Evolutionary conservation across 2,329 filamentous ascomycete species (phyloP), one percentile per base, ranked within the genome.

Genomic region (Talaromyces sp.): DNA sequence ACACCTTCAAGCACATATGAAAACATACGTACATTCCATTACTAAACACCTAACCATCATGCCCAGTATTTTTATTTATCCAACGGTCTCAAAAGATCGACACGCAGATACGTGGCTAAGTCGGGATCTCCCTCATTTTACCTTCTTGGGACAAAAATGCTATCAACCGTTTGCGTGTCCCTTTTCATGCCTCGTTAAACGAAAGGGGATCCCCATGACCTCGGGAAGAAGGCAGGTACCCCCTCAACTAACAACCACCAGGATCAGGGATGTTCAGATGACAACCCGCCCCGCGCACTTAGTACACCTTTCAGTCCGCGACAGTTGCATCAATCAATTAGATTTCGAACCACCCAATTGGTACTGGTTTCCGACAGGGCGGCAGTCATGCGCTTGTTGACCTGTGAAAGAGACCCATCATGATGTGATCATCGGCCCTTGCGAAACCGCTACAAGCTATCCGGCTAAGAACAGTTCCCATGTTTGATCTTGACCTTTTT

Each of bases 211-310:
- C 10, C 22, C 11, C 19, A 4, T 31, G 15, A 15, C 27, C 49
- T 54, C 3, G 29, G 51, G 8, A 29, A 27, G 51, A 53, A 19
- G n/a, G 49, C 49, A n/a, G 17, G 5, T 25, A 17, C 58, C 40
- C 27, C 15, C 25, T 34, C 17, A 19, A 36, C 43, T 40, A 11
- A 27, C 38, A 36, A 27, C 11, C 25, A 43, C 60, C 15, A 51
- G 60, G 60, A 54, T 62, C 60, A 62, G 47, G 60, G 60, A 40
- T 62, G 60, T 43, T 31, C 15, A 54, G 60, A 62, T 54, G 47
- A 40, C 60, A 54, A 7, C 17, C 34, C 34, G 60, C 22, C 34
- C 59, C 34, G 47, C 43, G 47, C 47, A 38, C 60, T 36, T 36
- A 61, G 43, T 36, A 49, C 40, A 17, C 8, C 40, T 49, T n/a